Percentiles rank a stretch among this genome's conserved stretches.
Conservation (phyloP, 352 stramenopile genomes). For the Phytopythium boreale region DNA sequence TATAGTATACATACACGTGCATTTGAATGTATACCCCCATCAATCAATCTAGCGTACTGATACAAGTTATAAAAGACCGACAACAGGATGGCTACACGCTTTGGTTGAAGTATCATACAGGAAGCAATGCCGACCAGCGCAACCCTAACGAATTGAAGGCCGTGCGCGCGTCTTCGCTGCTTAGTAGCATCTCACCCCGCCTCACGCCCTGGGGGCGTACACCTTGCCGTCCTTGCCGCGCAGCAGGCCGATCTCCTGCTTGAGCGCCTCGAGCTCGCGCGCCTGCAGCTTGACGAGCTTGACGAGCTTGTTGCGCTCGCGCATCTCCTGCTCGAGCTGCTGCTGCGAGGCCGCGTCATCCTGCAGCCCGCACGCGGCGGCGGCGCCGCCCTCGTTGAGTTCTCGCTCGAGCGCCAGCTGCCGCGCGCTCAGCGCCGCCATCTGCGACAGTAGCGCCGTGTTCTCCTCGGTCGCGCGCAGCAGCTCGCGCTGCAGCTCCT, state of each 20-base stretch:
- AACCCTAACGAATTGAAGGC: too few relatives aligned
- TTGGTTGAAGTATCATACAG: too few relatives aligned
- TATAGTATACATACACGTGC: background rate
- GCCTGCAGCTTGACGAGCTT: conserved; percentile 90
- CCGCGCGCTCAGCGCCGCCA: conserved; percentile 71
- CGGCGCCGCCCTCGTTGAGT: conserved; percentile 60
- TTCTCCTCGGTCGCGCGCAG: conserved; percentile 83
- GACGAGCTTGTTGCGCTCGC: conserved; percentile 88
- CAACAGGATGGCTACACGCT: too few relatives aligned
- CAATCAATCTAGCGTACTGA: too few relatives aligned
- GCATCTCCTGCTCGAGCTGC: conserved; percentile 68
- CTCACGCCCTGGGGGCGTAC: conserved; percentile 34
- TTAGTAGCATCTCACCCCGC: too few relatives aligned
- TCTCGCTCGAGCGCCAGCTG: conserved; percentile 85
- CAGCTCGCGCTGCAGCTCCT: conserved; percentile 68
- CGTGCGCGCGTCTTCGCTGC: too few relatives aligned
- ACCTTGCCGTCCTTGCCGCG: conserved; percentile 82
- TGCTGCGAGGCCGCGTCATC: conserved; percentile 37
- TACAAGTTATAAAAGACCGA: too few relatives aligned
- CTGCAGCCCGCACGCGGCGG: conserved; percentile 38
- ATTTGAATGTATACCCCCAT: conserved; percentile 11
- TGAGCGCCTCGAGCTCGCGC: conserved; percentile 89
- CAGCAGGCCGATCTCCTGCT: conserved; percentile 86
- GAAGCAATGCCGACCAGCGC: too few relatives aligned
- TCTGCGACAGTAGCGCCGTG: conserved; percentile 72